Evolutionary conservation across 2,329 filamentous ascomycete species (phyloP), one percentile per base, ranked within the genome.

Genomic region (Peltaster fructicola): DNA sequence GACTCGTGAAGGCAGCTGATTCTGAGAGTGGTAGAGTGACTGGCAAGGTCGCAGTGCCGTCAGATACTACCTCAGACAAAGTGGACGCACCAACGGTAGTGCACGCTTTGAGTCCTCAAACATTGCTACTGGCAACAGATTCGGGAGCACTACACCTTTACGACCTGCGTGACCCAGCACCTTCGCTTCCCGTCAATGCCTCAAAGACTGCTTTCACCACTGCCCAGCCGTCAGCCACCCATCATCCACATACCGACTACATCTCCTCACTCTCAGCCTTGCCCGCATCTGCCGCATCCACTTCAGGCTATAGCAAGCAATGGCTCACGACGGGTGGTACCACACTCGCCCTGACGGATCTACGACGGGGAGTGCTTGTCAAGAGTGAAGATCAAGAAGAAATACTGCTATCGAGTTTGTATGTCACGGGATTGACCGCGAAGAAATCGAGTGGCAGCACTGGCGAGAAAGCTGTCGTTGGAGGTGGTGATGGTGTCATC

Each of bases 361-460:
- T 93, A 21, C 70, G 85, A 13, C 65, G 79, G 23, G 85, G 85
- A 8, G 79, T 93, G 5, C 57, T 95, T 20, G 75, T 84, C 3
- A 75, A 75, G 31, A 92, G 81, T 37, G 88, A 93, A 45, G 82
- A 95, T 42, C 88, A 95, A 47, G 88, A 90, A 41, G 84, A 93
- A 36, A 81, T 95, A 51, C 56, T 95, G 30, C 62, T 93, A n/a
- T 78, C 75, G 41, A 76, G 77, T 1, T 60, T 70, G 22, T 79
- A 81, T 43, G 70, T 95, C 10, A 66, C 73, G 0, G 82, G 82
- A 0, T 53, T 92, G 32, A 70, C 77, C 0, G 71, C 73, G 15
- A 72, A 69, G 30, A 51, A 46, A 29, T 55, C 53, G 18, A 66
- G 65, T 15, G 63, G 63, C 5, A 73, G 69, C 40, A 76, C 78